Evolutionary conservation across 2,329 filamentous ascomycete species (phyloP), one percentile per base, ranked within the genome.

Genomic region (Xylaria sp.): DNA sequence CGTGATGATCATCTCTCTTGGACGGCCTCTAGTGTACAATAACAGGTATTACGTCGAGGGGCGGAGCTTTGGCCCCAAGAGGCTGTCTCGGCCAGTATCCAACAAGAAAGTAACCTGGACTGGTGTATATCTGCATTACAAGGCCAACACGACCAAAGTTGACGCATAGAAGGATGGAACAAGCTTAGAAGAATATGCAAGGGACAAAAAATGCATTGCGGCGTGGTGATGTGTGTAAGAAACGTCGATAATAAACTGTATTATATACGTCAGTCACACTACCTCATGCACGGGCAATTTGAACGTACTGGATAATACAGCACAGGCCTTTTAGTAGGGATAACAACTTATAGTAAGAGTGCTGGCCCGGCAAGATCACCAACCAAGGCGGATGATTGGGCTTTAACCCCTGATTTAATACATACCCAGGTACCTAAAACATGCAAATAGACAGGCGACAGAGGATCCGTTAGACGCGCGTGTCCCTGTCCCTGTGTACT

Each of bases 401-500:
- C 33, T 36, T 36, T 36, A 7, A 36, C 33, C 33, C 33, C 33
- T 36, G 33, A 10, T 36, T 36, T 36, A 4, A 36, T 36, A 36
- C 33, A 36, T 28, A 28, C 28, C 28, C 28, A 28, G 3, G 33
- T 36, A 36, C 33, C 10, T 36, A 10, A 36, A 36, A 36, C 33
- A 36, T 36, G 33, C 33, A 36, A n/a, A 46, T 5, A 18, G 43
- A 20, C 15, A 23, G n/a, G 46, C 18, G 46, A 48, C 46, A 48
- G n/a, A 43, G 54, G 25, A 51, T 60, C 28, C n/a, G 55, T 68
- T 65, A 68, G 66, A 46, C 66, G 66, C 66, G 62, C 66, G 66
- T 57, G 48, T 62, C 23, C 55, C 33, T 36, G 33, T 48, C 62
- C 56, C 41, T 61, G 61, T 56, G 33, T 25, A 20, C 43, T 56